phyloP scores from a whole-genome alignment of 208 protist genomes.

The Trypanosoma grayi region DNA sequence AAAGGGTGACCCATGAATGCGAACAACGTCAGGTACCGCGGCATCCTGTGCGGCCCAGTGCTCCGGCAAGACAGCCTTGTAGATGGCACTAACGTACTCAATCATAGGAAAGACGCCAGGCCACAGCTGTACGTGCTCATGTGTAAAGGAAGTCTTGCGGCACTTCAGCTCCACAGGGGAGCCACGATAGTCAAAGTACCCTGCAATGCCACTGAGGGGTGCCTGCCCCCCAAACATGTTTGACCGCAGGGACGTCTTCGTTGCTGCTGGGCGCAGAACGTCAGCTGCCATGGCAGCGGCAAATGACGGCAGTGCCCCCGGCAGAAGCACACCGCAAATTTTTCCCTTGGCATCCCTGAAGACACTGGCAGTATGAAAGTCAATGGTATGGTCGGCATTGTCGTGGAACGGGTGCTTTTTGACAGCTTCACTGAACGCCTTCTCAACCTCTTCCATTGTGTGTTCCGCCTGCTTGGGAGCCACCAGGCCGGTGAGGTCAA shows the following conservation, averaged over 20 bases:
- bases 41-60: constrained; percentile 72
- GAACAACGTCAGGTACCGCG: constrained; percentile 85
- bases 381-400: constrained; percentile 61
- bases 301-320: constrained; percentile 59
- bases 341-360: constrained; percentile 68
- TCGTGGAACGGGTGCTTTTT: constrained; percentile 85
- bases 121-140: constrained; percentile 66
- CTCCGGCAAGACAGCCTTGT: constrained; percentile 57
- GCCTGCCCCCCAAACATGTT: constrained; percentile 78
- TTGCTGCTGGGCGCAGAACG: constrained; percentile 67
- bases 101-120: constrained; percentile 81
- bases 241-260: constrained; percentile 59
- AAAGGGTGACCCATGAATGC: constrained; percentile 86
- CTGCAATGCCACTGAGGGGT: constrained; percentile 86
- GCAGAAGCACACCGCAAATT: constrained; percentile 62
- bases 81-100: constrained; percentile 86
- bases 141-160: constrained; percentile 87
- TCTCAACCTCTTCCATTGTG: constrained; percentile 38
- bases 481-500: constrained; percentile 1
- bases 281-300: constrained; percentile 58
- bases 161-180: constrained; percentile 82
- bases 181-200: constrained; percentile 89
- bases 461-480: neutral
- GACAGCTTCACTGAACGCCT: constrained; percentile 56
- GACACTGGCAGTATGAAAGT: constrained; percentile 59